These are phyloP conservation scores for Curvularia lunata DNA, from an alignment of 2,329 filamentous ascomycete genomes.

Conservation along the genomic window DNA sequence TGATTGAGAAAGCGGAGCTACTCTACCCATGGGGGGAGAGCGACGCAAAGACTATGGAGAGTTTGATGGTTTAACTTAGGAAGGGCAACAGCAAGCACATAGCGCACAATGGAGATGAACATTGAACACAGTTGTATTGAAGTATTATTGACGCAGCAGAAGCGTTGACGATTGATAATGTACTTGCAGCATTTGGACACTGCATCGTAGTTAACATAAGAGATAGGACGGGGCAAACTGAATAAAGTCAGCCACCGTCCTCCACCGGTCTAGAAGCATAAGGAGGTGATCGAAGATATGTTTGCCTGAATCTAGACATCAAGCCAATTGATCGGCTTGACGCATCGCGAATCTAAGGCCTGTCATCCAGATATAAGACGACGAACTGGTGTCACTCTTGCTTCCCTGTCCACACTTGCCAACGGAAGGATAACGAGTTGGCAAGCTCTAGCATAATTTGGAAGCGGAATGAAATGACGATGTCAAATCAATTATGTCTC, in stretches of 20 bases:
- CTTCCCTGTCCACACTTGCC: conserved; percentile 54
- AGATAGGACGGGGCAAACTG: background rate
- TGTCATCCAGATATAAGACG: conserved; percentile 37
- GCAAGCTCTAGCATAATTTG: conserved; percentile 52
- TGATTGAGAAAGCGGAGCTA: conserved; percentile 45
- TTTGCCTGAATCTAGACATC: conserved; percentile 24
- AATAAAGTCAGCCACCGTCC: background rate
- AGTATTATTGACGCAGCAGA: background rate
- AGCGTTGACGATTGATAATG: background rate
- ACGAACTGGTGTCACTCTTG: conserved; percentile 41
- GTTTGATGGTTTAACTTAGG: conserved; percentile 2
- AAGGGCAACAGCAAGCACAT: background rate
- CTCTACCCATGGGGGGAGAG: conserved; percentile 51
- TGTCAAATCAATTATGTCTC: conserved; percentile 1
- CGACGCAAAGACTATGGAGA: conserved; percentile 41
- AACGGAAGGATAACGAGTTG: conserved; percentile 46
- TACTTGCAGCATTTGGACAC: background rate
- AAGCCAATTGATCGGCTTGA: conserved; percentile 34
- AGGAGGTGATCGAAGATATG: background rate
- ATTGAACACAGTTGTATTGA: background rate
- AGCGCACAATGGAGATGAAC: background rate
- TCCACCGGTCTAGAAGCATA: background rate
- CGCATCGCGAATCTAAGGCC: conserved; percentile 35
- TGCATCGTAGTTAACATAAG: background rate
- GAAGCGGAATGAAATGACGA: conserved; percentile 38